Base-by-base conservation (phyloP, 345 rosid species). In the Trapa incisa region DNA sequence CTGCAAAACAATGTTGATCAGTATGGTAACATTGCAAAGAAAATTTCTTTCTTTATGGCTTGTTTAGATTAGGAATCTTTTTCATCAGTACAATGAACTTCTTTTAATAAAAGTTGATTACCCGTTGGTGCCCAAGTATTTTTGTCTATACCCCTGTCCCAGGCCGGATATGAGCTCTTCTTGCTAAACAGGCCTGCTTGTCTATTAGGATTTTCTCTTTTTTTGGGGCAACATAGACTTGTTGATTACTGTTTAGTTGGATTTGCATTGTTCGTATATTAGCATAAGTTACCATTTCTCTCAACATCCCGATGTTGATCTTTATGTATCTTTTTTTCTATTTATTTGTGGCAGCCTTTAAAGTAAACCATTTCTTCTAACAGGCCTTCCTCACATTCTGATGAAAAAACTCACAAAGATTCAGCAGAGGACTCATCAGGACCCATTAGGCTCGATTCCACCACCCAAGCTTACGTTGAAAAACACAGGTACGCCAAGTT, bases 401-500 rank as follows among this genome's bases (percentile, higher is more conserved):
- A 76, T 70, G 89, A 82, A 66, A 75, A 76, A 81, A 76, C 54
- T 68, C 77, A 15, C 11, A 87, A 77, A 63, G 62, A 39, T 54
- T n/a, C 47, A 33, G 83, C 76, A 65, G 78, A 66, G 42, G 83
- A 79, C 75, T 12, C 77, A 42, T 85, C 92, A 35, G 80, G 78
- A 45, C 77, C 87, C 66, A 62, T 85, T 65, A 87, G 84, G 80
- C 82, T 94, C 52, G 99, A 91, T 81, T 73, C 81, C 47, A 80
- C 84, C 61, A 84, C 88, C 6, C 84, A 82, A 57, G 82, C 75
- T 1, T 87, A 81, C 79, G 84, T 93, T 75, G 89, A 93, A 45
- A 93, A 88, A 75, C 92, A 91, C 78, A 83, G 87, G 97, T 94
- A 61, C 12, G 15, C 33, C 67, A 45, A 52, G 33, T 12, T 45